These are phyloP conservation scores for Linaria vulgaris DNA, from an alignment of 257 asterid genomes.

Conservation along the genomic window DNA sequence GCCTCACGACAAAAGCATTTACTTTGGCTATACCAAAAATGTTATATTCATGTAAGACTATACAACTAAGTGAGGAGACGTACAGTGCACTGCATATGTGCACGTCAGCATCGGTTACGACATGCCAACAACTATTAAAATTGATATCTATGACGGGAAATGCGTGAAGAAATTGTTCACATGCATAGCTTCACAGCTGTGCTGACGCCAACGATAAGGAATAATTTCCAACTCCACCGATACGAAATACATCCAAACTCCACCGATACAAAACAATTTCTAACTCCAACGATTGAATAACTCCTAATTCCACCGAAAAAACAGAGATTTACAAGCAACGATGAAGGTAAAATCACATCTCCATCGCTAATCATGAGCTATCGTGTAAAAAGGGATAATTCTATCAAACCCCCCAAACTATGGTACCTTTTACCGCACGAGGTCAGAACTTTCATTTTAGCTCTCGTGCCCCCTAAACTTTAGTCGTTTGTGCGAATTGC, in stretches of 20 bases:
- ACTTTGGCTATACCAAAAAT: background rate
- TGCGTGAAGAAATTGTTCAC: constrained; percentile 1
- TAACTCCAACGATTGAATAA: too few relatives aligned
- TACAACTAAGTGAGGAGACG: background rate
- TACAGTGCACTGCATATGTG: background rate
- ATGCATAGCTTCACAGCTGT: constrained; percentile 22
- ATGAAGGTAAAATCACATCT: too few relatives aligned
- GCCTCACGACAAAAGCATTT: constrained; percentile 2
- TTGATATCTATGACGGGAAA: constrained; percentile 9
- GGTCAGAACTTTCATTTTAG: too few relatives aligned
- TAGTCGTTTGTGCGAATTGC: too few relatives aligned
- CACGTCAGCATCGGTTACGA: background rate
- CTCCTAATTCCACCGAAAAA: too few relatives aligned
- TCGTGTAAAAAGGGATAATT: too few relatives aligned
- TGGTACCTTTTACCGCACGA: too few relatives aligned
- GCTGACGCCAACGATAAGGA: constrained; percentile 28
- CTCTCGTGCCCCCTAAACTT: too few relatives aligned
- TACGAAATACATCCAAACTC: background rate
- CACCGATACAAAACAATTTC: too few relatives aligned
- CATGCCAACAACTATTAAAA: constrained; percentile 16
- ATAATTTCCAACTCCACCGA: constrained; percentile 14
- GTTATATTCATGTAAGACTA: constrained; percentile 8
- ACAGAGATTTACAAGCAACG: too few relatives aligned
- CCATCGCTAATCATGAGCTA: too few relatives aligned
- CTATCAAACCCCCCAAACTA: too few relatives aligned